Evolutionary conservation across 2,329 filamentous ascomycete species (phyloP), one percentile per base, ranked within the genome.

Genomic region (Cladophialophora bantiana): DNA sequence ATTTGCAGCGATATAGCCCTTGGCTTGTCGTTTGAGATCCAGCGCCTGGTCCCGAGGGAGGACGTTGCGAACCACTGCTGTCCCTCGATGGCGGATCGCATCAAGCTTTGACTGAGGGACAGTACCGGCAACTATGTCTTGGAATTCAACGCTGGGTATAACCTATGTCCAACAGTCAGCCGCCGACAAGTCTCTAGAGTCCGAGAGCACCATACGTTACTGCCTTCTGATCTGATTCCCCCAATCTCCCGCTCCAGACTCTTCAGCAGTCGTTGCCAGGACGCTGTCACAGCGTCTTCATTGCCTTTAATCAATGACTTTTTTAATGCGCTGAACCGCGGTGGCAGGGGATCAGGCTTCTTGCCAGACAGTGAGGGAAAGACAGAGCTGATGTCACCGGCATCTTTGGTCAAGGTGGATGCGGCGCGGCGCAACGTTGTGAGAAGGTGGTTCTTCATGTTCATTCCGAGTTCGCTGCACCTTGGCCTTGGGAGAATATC

Each of bases 1-100:
- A 73, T 93, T 93, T 61, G 83, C 83, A 12, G 78, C 78, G 6
- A 91, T 85, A 71, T 93, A 93, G 7, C 86, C 84, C 68, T 88
- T 85, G 5, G 90, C 79, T 66, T 89, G 83, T 7, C 81, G 80
- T 77, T 93, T 93, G 72, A 88, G 90, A 1, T 79, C 81, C 56
- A 89, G 78, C 0, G 90, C 90, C 74, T 90, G 85, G 1, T 80
- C 77, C 70, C 87, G 84, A 0, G 88, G 84, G 13, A 93, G 77
- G 3, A 92, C 90, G 12, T 87, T 87, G 52, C 86, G 83, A 26
- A 93, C 82, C 1, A 93, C 86, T 0, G 86, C 85, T 0, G 83
- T 85, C 7, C 89, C 90, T 1, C 88, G 82, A 71, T 88, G 86
- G 66, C 80, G 78, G 36, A 91, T 84, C 68, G 88, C 87, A 1